Evolutionary conservation across 441 rosid genomes (phyloP).

Genomic region (Adansonia gregorii): DNA sequence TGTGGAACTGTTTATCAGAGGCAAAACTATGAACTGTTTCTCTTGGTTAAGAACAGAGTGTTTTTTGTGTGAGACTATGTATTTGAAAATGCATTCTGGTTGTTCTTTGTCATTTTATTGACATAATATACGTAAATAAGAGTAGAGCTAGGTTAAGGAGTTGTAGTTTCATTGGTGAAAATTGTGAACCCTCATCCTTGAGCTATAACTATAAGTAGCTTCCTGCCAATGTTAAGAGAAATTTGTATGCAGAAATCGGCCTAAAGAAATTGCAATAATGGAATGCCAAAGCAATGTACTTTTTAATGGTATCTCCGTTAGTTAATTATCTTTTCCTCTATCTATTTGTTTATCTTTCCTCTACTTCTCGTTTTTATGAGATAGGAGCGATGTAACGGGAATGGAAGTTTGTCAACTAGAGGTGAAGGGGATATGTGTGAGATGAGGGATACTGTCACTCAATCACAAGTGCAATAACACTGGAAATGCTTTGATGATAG

Average conservation of each 20-base stretch:
- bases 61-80: not conserved
- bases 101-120: not conserved
- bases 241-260: not conserved
- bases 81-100: not conserved
- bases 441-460: not conserved
- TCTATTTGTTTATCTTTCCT: not conserved
- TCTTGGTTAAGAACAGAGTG: not conserved
- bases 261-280: not conserved
- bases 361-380: not conserved
- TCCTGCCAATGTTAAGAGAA: not conserved
- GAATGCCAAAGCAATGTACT: not conserved
- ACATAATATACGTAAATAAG: not conserved
- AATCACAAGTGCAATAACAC: not conserved
- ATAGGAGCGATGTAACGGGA: not conserved
- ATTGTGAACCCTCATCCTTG: constrained; percentile 1
- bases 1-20: not conserved
- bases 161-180: not conserved
- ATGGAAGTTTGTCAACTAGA: not conserved
- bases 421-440: not conserved
- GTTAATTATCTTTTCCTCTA: not conserved
- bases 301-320: not conserved
- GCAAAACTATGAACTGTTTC: not conserved
- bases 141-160: not conserved
- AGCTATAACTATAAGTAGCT: not conserved
- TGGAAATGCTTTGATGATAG: constrained; percentile 4